Evolutionary conservation across 768 basidiomycete genomes (phyloP), one percentile per base, ranked within the genome.

Genomic region (Leucosporidium yakuticum): DNA sequence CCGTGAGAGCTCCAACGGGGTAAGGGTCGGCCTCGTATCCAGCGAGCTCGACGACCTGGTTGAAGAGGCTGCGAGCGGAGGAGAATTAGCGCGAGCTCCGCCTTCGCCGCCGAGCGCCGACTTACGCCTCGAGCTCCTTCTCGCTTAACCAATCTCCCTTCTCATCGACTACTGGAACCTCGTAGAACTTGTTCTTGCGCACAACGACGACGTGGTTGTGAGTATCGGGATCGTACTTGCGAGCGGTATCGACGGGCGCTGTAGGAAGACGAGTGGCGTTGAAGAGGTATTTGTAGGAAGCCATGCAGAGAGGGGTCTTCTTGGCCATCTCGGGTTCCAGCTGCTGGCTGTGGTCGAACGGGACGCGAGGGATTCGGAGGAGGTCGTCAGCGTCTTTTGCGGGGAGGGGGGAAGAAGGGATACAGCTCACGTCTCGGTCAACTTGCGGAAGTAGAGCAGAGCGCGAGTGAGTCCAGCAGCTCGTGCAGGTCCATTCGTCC

Each of bases 261-360:
- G 82, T 82, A 6, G 96, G 96, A 78, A 91, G 88, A 27, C 96
- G 87, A n/a, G 84, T 86, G 1, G 94, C 83, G 79, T 98, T 96
- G 85, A 99, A 99, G 83, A 98, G 83, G 88, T 92, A 95, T 78
- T 92, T 87, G 84, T 95, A 96, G n/a, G 91, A 91, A 0, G 82
- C 82, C 91, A 95, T 96, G 79, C 88, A 88, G 12, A 98, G 82
- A 3, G 96, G 92, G 21, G 81, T 77, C 29, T 84, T 86, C 64
- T 84, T 84, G 29, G 88, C 84, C 78, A 85, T 92, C 75, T 99
- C 95, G 1, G 95, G 94, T 78, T 91, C 91, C 29, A 98, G 83
- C 36, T 83, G 81, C 67, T 87, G 84, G 70, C 88, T 90, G 67
- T 14, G n/a, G 11, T 53, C 36, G 17, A n/a, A n/a, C n/a, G n/a